These are phyloP conservation scores for Pseudotulostoma volvatum DNA, from an alignment of 495 filamentous ascomycete genomes.

Conservation along the genomic window DNA sequence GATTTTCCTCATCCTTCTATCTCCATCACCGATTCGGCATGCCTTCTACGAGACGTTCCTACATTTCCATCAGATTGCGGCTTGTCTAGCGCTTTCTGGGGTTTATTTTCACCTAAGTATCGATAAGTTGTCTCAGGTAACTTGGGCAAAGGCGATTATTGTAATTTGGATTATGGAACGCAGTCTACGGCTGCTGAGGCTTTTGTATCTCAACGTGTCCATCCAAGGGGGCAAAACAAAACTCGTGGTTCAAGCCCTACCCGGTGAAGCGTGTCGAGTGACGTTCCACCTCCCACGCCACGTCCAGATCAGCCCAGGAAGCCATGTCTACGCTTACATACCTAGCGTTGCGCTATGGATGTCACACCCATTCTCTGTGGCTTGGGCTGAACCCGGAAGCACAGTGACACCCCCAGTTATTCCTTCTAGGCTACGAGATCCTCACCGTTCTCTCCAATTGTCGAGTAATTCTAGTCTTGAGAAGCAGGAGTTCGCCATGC, in stretches of 20 bases:
- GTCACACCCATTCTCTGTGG: conserved; percentile 44
- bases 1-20: conserved; percentile 49
- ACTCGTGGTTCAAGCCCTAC: conserved; percentile 32
- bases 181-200: conserved; percentile 31
- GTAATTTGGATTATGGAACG: conserved; percentile 53
- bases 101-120: conserved; percentile 55
- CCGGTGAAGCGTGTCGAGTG: conserved; percentile 38
- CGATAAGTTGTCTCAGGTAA: conserved; percentile 41
- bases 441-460: too few species aligned
- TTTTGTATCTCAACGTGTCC: conserved; percentile 44
- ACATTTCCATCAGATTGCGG: conserved; percentile 55
- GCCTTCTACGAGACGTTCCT: conserved; percentile 87
- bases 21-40: conserved; percentile 60
- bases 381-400: conserved; percentile 31
- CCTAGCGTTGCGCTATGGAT: conserved; percentile 56
- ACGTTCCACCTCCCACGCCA: conserved; percentile 65
- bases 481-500: conserved; percentile 22
- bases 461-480: conserved; percentile 16
- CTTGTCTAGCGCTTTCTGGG: conserved; percentile 44
- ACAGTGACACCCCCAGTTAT: conserved; percentile 11
- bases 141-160: conserved; percentile 43
- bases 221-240: conserved; percentile 19
- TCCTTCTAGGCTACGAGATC: conserved; percentile 2
- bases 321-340: conserved; percentile 72
- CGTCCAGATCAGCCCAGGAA: conserved; percentile 56